phyloP scores from a whole-genome alignment of 2,329 filamentous ascomycete species.

The Stylonectria norvegica region DNA sequence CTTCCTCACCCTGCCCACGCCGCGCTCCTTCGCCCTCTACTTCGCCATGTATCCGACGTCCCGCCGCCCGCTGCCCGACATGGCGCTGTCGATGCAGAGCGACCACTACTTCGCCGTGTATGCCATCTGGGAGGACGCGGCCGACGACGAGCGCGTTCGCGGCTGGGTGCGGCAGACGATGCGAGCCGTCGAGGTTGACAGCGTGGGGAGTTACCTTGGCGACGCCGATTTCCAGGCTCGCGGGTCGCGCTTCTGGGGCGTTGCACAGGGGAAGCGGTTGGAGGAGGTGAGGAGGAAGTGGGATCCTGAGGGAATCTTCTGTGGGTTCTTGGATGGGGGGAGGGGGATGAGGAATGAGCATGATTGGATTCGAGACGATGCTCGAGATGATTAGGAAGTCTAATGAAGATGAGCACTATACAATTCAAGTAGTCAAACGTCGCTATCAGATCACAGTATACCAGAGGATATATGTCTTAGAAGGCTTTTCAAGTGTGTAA shows the following conservation, averaged over 20 bases:
- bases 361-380: no score
- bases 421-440: no score
- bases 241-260: conserved; percentile 46
- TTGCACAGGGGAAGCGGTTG: conserved; percentile 38
- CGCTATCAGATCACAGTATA: no score
- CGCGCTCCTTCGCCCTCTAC: conserved; percentile 47
- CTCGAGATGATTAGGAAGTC: no score
- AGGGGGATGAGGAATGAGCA: conserved; percentile 41
- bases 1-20: conserved; percentile 45
- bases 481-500: no score
- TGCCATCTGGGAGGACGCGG: conserved; percentile 45
- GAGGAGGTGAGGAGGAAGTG: conserved; percentile 42
- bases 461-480: no score
- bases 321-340: conserved; percentile 45
- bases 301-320: conserved; percentile 36
- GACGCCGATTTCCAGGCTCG: conserved; percentile 52
- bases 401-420: no score
- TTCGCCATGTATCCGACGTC: conserved; percentile 50
- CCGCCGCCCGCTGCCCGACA: conserved; percentile 37
- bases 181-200: conserved; percentile 36
- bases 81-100: conserved; percentile 53
- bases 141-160: conserved; percentile 42
- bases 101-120: conserved; percentile 57
- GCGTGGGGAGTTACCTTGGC: conserved; percentile 51
- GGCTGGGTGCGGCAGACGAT: conserved; percentile 44